Evolutionary conservation across 768 basidiomycete species (phyloP).

Genomic region (Psilocybe subaeruginosa): DNA sequence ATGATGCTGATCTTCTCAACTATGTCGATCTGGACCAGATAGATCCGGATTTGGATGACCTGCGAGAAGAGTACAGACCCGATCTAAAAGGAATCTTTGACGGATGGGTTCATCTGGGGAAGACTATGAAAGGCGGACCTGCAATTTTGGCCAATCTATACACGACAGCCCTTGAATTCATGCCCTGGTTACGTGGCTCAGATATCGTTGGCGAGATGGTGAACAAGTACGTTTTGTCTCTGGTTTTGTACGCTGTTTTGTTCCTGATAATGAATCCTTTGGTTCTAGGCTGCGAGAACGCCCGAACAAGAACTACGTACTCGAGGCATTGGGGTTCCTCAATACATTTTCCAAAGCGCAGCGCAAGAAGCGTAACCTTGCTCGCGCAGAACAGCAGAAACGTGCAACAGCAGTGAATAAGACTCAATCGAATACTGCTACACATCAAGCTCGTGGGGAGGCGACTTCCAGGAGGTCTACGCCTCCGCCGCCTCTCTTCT

Average conservation of each 20-base stretch:
- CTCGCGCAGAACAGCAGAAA: constrained; percentile 13
- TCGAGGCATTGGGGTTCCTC: constrained; percentile 53
- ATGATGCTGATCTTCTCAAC: constrained; percentile 52
- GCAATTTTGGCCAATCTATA: constrained; percentile 43
- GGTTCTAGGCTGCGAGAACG: constrained; percentile 51
- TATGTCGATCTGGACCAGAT: constrained; percentile 53
- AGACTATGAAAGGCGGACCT: constrained; percentile 40
- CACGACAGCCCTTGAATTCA: constrained; percentile 44
- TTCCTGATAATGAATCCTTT: neutral
- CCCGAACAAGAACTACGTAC: constrained; percentile 53
- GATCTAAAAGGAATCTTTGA: constrained; percentile 58
- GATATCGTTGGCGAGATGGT: constrained; percentile 65
- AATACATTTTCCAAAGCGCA: constrained; percentile 54
- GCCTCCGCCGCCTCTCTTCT: neutral
- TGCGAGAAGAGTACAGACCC: constrained; percentile 64
- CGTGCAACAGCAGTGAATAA: constrained; percentile 24
- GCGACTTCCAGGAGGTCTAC: neutral
- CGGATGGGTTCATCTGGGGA: constrained; percentile 52
- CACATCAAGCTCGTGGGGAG: neutral
- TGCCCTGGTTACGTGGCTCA: constrained; percentile 57
- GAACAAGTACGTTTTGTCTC: constrained; percentile 39
- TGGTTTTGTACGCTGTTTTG: neutral
- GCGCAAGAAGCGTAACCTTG: constrained; percentile 36
- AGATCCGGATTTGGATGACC: constrained; percentile 61
- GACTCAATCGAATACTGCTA: constrained; percentile 16